Evolutionary conservation across 208 protist genomes (phyloP).

Genomic region (Leishmania braziliensis): DNA sequence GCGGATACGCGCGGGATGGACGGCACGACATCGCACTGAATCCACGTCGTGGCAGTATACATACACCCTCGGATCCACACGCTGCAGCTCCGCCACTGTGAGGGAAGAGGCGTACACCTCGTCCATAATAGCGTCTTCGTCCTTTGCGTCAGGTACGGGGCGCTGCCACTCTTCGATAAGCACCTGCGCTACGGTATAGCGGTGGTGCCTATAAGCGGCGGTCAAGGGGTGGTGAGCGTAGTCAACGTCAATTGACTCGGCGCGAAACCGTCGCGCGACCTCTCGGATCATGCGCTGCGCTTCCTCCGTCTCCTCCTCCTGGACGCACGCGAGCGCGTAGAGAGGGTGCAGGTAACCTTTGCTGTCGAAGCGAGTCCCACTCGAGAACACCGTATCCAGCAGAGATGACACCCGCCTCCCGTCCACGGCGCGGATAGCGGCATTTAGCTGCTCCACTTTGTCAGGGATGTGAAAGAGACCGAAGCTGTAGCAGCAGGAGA

Average conservation of each 20-base stretch:
- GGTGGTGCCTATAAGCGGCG: slow-evolving; percentile 46
- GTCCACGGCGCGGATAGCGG: slow-evolving; percentile 27
- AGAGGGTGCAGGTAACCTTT: slow-evolving; percentile 20
- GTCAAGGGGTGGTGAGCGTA: slow-evolving; percentile 64
- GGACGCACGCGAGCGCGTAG: slow-evolving; percentile 26
- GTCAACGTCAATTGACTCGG: slow-evolving; percentile 33
- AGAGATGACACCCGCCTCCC: neutral
- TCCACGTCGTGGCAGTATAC: slow-evolving; percentile 43
- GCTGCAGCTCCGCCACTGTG: slow-evolving; percentile 31
- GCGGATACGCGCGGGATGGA: slow-evolving; percentile 25
- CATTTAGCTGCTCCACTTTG: slow-evolving; percentile 19
- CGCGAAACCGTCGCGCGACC: slow-evolving; percentile 23
- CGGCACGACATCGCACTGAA: slow-evolving; percentile 32
- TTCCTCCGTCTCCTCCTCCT: slow-evolving; percentile 27
- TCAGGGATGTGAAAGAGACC: neutral
- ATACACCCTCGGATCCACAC: slow-evolving; percentile 35
- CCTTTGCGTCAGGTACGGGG: neutral
- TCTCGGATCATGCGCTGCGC: slow-evolving; percentile 26
- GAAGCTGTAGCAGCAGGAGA: slow-evolving; percentile 18
- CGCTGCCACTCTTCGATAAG: slow-evolving; percentile 32
- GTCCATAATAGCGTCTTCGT: slow-evolving; percentile 26
- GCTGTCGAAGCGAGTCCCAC: neutral
- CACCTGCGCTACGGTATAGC: slow-evolving; percentile 29
- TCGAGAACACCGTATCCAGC: slow-evolving; percentile 8
- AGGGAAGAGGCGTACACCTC: slow-evolving; percentile 62